phyloP scores from a whole-genome alignment of 192 early-diverging fungal species.

The Gaertneriomyces sp. region DNA sequence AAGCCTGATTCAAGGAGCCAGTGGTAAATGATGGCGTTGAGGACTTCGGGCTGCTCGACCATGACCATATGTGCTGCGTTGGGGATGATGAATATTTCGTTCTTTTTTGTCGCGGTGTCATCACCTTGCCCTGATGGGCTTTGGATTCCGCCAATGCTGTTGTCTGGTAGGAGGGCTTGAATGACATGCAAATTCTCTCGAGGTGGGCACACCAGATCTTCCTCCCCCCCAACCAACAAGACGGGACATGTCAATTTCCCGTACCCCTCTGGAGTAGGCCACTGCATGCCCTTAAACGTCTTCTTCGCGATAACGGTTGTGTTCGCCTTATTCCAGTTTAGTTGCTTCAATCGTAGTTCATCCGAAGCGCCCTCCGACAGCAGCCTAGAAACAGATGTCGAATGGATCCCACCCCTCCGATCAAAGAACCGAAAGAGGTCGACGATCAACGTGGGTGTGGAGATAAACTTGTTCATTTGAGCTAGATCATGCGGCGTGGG shows the following conservation, averaged over 20 bases:
- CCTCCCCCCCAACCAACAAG: slow-evolving; percentile 24
- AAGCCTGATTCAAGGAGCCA: slow-evolving; percentile 24
- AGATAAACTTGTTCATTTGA: slow-evolving; percentile 9
- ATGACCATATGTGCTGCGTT: slow-evolving; percentile 28
- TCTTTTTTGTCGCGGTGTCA: background rate
- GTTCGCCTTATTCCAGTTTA: slow-evolving; percentile 22
- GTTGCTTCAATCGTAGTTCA: slow-evolving; percentile 8
- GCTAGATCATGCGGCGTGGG: slow-evolving; percentile 9
- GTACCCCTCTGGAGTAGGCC: slow-evolving; percentile 12
- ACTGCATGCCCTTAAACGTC: slow-evolving; percentile 22
- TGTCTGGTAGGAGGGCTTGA: slow-evolving; percentile 5
- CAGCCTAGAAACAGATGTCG: slow-evolving; percentile 18
- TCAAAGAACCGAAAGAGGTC: slow-evolving; percentile 19
- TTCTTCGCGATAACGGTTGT: slow-evolving; percentile 19
- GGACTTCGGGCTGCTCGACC: slow-evolving; percentile 27
- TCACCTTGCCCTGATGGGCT: no score
- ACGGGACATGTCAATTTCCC: slow-evolving; percentile 16
- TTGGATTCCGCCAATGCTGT: no score
- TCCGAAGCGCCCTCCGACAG: slow-evolving; percentile 8
- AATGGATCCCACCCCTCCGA: slow-evolving; percentile 26
- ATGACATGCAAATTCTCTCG: slow-evolving; percentile 16
- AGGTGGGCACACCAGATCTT: slow-evolving; percentile 22
- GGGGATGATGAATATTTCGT: slow-evolving; percentile 24
- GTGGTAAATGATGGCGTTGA: slow-evolving; percentile 32
- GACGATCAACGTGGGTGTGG: slow-evolving; percentile 16